Base-by-base conservation (phyloP, 2,329 filamentous ascomycete species). In the Onygenales sp. region DNA sequence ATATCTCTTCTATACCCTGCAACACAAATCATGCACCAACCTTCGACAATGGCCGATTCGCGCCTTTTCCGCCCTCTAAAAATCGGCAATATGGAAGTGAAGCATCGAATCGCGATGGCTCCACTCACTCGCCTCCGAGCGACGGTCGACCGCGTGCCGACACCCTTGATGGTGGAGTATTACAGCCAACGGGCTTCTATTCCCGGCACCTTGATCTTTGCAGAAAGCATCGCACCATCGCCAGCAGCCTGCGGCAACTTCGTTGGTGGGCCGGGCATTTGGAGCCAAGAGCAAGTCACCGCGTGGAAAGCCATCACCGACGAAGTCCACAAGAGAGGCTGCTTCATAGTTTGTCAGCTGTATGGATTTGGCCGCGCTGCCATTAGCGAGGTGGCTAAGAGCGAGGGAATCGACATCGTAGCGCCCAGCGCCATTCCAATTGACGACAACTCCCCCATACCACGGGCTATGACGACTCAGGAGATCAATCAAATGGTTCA, bases 261-360 rank as follows among this genome's bases (percentile, higher is more conserved):
- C 58, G 66, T 67, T 41, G 77, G 80, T 56, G 72, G 77, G 1
- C 82, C 84, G 0, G 82, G 81, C 31, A 80, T 84, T 60, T 84
- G 74, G 61, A 78, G 64, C 17, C 66, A 74, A 0, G 74, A 72
- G n/a, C 81, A 85, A 55, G 72, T 84, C 43, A 73, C 72, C 1
- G 78, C 72, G 0, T 87, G 84, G 84, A 80, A 76, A 57, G 68
- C 74, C 11, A 70, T 87, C 43, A 82, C 79, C 2, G 76, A 81
- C 31, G 79, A 78, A 0, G 81, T 87, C 0, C 85, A 88, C 63
- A 72, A 72, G 21, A 83, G 83, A 60, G 79, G 79, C 5, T 77
- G 74, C 14, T 80, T 74, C 62, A 81, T 86, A 50, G 85, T 75
- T 67, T 65, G 75, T 2, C 85, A 87, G 62, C 71, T 87, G 0